Evolutionary conservation across 768 basidiomycete genomes (phyloP).

Genomic region (Roridomyces roridus): DNA sequence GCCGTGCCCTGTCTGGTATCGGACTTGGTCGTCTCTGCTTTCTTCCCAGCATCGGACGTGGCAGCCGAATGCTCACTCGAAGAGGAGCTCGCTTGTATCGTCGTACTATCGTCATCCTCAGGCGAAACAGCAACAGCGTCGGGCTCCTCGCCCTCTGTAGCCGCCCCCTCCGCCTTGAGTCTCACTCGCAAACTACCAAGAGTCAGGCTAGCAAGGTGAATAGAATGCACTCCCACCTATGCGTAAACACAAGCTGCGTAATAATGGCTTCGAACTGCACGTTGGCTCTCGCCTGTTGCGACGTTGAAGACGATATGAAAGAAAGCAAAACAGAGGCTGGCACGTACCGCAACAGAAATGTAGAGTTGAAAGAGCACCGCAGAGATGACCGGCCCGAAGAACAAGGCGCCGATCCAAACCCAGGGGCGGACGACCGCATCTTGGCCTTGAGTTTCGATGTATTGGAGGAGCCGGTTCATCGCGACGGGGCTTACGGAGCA

Average conservation of each 20-base stretch:
- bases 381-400: conserved; percentile 47
- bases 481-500: neutral
- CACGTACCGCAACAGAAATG: neutral
- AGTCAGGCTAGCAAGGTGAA: too few relatives aligned
- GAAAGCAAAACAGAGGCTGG: neutral
- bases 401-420: conserved; percentile 66
- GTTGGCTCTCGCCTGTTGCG: conserved; percentile 44
- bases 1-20: too few relatives aligned
- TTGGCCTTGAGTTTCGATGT: conserved; percentile 25
- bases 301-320: neutral
- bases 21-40: conserved; percentile 21
- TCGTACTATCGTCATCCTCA: too few relatives aligned
- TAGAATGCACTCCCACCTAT: too few relatives aligned
- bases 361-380: conserved; percentile 44
- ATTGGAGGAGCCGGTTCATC: neutral
- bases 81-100: too few relatives aligned
- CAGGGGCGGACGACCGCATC: conserved; percentile 61
- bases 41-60: too few relatives aligned
- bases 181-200: too few relatives aligned
- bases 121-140: too few relatives aligned
- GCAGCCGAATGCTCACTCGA: too few relatives aligned
- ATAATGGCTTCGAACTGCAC: conserved; percentile 42
- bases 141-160: too few relatives aligned
- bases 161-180: too few relatives aligned
- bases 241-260: conserved; percentile 62